Evolutionary conservation across 2,329 filamentous ascomycete genomes (phyloP).

Genomic region (Monilinia polystroma): DNA sequence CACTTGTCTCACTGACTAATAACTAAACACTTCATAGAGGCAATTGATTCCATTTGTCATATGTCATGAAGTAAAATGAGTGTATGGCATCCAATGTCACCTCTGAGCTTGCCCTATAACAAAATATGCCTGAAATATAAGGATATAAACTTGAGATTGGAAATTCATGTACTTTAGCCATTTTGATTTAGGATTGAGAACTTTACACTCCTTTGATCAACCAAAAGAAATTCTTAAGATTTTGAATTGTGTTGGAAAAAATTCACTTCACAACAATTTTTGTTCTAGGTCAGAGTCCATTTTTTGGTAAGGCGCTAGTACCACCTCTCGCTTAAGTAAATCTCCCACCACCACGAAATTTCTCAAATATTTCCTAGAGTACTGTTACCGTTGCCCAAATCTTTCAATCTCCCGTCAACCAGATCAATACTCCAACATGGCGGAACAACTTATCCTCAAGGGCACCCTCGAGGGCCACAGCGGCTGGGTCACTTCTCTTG

Average conservation of each 20-base stretch:
- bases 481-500: conserved; percentile 98
- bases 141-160: background rate
- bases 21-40: background rate
- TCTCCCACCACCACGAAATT: conserved; percentile 23
- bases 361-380: conserved; percentile 22
- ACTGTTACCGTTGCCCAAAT: conserved; percentile 16
- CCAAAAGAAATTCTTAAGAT: background rate
- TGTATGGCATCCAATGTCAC: conserved; percentile 1
- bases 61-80: background rate
- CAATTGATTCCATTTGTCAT: background rate
- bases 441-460: conserved; percentile 68
- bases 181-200: background rate
- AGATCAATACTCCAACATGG: conserved; percentile 38
- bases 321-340: conserved; percentile 23
- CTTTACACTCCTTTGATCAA: background rate
- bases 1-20: background rate
- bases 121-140: conserved; percentile 16
- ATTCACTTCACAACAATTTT: background rate
- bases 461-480: conserved; percentile 98
- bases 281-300: conserved; percentile 12
- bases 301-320: conserved; percentile 20
- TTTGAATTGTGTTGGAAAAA: background rate
- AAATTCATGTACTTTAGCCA: background rate
- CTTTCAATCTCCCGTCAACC: conserved; percentile 28
- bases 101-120: conserved; percentile 7